A percentile compares a stretch with the other conserved stretches of the same genome.
These are phyloP conservation scores for Osmanthus fragrans DNA, from an alignment of 257 asterid genomes.

Conservation along the genomic window DNA sequence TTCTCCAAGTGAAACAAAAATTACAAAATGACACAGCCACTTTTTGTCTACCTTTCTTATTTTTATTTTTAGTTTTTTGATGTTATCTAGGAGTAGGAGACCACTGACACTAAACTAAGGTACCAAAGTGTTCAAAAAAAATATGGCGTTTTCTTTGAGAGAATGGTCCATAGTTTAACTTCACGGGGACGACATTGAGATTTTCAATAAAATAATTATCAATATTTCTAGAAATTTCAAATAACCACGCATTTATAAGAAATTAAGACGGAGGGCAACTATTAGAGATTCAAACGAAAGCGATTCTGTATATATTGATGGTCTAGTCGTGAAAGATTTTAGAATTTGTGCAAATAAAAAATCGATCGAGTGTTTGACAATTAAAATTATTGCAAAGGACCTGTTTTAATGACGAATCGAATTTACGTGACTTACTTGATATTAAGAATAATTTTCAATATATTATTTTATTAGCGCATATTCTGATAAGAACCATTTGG, in stretches of 20 bases:
- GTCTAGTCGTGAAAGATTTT: too few relatives aligned
- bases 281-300: background rate
- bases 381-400: too few relatives aligned
- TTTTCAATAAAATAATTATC: conserved; percentile 33
- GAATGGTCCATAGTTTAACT: conserved; percentile 34
- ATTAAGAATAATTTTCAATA: background rate
- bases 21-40: conserved; percentile 24
- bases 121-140: conserved; percentile 5
- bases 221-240: background rate
- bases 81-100: background rate
- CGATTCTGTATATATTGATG: too few relatives aligned
- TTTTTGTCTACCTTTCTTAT: background rate
- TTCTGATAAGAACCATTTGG: background rate
- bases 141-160: conserved; percentile 37
- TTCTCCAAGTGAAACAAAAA: background rate
- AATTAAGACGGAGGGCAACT: background rate
- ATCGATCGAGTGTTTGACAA: too few relatives aligned
- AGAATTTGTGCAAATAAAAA: too few relatives aligned
- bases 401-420: too few relatives aligned
- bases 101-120: conserved; percentile 11
- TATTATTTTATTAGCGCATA: background rate
- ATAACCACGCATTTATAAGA: too few relatives aligned
- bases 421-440: background rate
- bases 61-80: background rate
- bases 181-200: conserved; percentile 45